These are phyloP conservation scores for Solanum arcanum DNA, from an alignment of 257 asterid genomes.

Conservation along the genomic window DNA sequence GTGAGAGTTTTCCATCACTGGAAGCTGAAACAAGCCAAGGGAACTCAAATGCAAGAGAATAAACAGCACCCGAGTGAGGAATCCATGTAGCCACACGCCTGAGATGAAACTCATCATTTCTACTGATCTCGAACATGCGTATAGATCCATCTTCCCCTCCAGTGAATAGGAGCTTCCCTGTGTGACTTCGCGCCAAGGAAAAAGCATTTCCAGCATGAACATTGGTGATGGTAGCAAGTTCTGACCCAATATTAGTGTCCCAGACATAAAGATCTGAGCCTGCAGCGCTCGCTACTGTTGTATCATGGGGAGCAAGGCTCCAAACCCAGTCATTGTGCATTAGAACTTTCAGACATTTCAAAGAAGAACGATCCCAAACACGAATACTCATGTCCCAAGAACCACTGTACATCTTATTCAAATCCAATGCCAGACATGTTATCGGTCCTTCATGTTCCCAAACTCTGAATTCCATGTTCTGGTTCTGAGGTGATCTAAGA, in stretches of 20 bases:
- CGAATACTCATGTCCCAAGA: slow-evolving; percentile 97
- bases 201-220: slow-evolving; percentile 54
- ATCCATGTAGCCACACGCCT: slow-evolving; percentile 66
- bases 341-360: slow-evolving; percentile 58
- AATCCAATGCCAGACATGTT: slow-evolving; percentile 84
- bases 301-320: slow-evolving; percentile 82
- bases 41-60: slow-evolving; percentile 89
- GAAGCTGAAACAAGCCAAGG: slow-evolving; percentile 96
- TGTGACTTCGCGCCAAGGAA: slow-evolving; percentile 72
- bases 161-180: slow-evolving; percentile 79
- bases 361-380: slow-evolving; percentile 65
- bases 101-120: slow-evolving; percentile 15
- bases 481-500: slow-evolving; percentile 45
- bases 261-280: slow-evolving; percentile 70
- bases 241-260: slow-evolving; percentile 48
- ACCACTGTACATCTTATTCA: slow-evolving; percentile 69
- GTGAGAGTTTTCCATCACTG: slow-evolving; percentile 76
- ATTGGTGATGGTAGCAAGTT: slow-evolving; percentile 20
- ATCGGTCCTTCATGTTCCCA: slow-evolving; percentile 94
- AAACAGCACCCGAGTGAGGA: slow-evolving; percentile 74
- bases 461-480: slow-evolving; percentile 50
- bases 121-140: slow-evolving; percentile 72
- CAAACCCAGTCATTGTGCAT: slow-evolving; percentile 89
- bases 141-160: slow-evolving; percentile 95
- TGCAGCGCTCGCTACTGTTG: slow-evolving; percentile 61